These are phyloP conservation scores for Yamadazyma atlantica DNA, from an alignment of 1,139 yeast genomes.

Conservation along the genomic window DNA sequence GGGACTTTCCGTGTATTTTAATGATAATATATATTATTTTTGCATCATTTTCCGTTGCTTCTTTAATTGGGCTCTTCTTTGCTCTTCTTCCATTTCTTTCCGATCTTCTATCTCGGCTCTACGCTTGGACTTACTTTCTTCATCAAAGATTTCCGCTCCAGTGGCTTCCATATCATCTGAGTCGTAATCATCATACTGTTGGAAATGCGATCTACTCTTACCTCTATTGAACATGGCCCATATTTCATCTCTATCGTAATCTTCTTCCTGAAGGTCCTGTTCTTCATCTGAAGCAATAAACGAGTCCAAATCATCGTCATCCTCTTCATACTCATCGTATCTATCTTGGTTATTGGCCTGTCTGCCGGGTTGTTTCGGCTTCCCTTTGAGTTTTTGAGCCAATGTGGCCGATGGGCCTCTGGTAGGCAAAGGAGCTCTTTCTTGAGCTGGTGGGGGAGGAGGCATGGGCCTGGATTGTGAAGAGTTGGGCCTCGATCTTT, in stretches of 20 bases:
- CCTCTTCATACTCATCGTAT: constrained; percentile 18
- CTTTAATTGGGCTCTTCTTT: constrained; percentile 38
- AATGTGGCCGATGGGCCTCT: constrained; percentile 21
- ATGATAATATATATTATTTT: background rate
- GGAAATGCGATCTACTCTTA: constrained; percentile 44
- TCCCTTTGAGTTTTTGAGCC: constrained; percentile 25
- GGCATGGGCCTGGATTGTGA: too few species aligned
- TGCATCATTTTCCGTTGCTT: constrained; percentile 18
- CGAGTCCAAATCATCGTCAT: constrained; percentile 44
- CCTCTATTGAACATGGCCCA: constrained; percentile 84
- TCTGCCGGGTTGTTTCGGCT: constrained; percentile 1
- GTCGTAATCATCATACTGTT: constrained; percentile 52
- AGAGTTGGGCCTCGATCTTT: too few species aligned
- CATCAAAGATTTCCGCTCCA: constrained; percentile 81
- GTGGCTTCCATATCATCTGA: constrained; percentile 92
- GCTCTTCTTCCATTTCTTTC: constrained; percentile 59
- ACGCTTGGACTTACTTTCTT: constrained; percentile 66
- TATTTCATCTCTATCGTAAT: constrained; percentile 79
- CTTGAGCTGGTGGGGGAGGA: background rate
- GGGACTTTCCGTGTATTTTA: too few species aligned
- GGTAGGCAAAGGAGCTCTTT: constrained; percentile 25
- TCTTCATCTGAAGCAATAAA: constrained; percentile 63
- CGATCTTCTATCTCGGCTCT: constrained; percentile 66
- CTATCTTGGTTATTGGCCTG: constrained; percentile 3
- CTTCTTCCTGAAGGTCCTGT: constrained; percentile 33